Evolutionary conservation across 2,329 filamentous ascomycete genomes (phyloP).

Genomic region (Beauveria medogensis): DNA sequence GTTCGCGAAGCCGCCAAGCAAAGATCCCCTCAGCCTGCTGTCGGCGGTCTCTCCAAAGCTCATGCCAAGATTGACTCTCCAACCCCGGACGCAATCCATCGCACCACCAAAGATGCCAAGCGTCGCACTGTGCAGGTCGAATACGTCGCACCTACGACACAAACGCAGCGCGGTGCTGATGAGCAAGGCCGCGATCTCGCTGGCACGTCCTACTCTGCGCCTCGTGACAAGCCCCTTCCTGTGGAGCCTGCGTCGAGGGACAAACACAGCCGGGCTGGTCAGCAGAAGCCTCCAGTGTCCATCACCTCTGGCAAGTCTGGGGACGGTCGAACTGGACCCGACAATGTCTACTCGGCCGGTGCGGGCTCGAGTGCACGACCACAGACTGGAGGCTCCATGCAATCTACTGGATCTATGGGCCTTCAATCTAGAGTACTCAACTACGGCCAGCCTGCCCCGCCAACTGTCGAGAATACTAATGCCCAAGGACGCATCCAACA

Average conservation of each 20-base stretch:
- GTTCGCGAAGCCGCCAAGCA: constrained; percentile 79
- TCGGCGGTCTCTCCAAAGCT: constrained; percentile 62
- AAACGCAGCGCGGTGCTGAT: constrained; percentile 62
- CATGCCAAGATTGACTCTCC: constrained; percentile 66
- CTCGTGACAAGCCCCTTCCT: constrained; percentile 51
- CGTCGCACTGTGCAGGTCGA: constrained; percentile 93
- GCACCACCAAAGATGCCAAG: constrained; percentile 77
- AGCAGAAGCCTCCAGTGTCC: constrained; percentile 20
- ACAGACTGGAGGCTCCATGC: constrained; percentile 73
- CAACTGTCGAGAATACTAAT: constrained; percentile 80
- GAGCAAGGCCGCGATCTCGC: constrained; percentile 38
- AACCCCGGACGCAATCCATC: constrained; percentile 36
- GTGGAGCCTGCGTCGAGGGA: constrained; percentile 40
- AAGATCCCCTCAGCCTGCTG: constrained; percentile 40
- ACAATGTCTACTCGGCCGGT: constrained; percentile 36
- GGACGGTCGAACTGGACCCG: constrained; percentile 27
- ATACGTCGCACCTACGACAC: constrained; percentile 85
- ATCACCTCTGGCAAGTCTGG: neutral
- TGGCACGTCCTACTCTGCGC: constrained; percentile 21
- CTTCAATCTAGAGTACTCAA: constrained; percentile 46
- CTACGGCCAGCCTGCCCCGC: constrained; percentile 82
- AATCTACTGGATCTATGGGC: constrained; percentile 60
- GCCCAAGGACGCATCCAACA: constrained; percentile 86
- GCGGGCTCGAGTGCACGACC: constrained; percentile 49
- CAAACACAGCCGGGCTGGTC: constrained; percentile 8